Evolutionary conservation across 192 early-diverging fungal genomes (phyloP).

Genomic region (Geranomyces michiganensis): DNA sequence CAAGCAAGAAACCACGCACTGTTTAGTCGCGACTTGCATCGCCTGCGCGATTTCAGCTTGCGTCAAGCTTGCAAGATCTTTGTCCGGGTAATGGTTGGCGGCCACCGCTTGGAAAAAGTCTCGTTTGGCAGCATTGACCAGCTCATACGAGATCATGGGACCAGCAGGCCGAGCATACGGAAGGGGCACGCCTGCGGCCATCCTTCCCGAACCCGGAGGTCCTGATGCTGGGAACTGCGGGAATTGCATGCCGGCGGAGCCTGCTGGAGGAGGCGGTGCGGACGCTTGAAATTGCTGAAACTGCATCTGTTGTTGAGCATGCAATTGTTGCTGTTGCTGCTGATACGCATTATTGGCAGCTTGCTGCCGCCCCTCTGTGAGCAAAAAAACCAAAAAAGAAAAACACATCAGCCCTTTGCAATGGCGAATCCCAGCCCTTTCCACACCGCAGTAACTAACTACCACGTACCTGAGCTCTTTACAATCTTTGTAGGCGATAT

Average conservation of each 20-base stretch:
- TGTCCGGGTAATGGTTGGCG: background rate
- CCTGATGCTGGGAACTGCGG: no score
- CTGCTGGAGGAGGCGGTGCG: no score
- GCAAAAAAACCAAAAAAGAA: no score
- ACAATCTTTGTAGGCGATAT: constrained; percentile 5
- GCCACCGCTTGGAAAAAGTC: background rate
- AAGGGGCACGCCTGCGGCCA: no score
- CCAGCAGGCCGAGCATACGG: background rate
- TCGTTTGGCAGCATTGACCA: background rate
- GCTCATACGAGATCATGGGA: background rate
- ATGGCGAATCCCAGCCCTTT: no score
- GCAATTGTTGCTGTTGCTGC: constrained; percentile 8
- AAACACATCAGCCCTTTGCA: no score
- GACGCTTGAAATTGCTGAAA: background rate
- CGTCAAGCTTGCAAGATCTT: background rate
- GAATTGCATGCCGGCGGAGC: no score
- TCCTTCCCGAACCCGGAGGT: no score
- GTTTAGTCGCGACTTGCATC: background rate
- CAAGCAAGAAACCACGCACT: background rate
- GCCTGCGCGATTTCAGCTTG: background rate
- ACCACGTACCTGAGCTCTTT: constrained; percentile 1
- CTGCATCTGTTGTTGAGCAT: background rate
- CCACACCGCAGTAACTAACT: no score
- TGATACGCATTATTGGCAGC: background rate
- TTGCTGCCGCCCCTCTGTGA: background rate